Base-by-base conservation (phyloP, 495 filamentous ascomycete genomes). In the Daldinia decipiens region DNA sequence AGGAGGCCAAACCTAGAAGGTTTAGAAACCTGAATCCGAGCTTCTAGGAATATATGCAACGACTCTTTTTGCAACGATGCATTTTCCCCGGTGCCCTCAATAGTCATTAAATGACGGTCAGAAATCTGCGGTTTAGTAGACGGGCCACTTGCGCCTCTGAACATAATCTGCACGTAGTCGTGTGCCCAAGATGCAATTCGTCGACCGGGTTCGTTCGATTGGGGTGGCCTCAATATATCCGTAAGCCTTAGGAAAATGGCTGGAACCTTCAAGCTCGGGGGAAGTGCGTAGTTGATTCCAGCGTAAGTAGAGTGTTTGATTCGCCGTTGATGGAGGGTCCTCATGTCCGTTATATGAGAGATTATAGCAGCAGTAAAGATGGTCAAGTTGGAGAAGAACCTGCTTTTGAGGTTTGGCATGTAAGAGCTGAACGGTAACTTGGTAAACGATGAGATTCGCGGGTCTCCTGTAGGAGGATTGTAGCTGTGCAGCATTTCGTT, bases 121-220 rank as follows among this genome's bases (percentile, higher is more conserved):
- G 59, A 62, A 67, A 40, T 67, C 19, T 8, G 62, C 17, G n/a
- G 69, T 27, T 50, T 65, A 0, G 26, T 45, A 39, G 57, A 52
- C 15, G 60, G 56, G 53, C 56, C 62, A 54, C 79, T 74, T 32
- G 86, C 71, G 19, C 84, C 84, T 60, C 83, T 83, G 55, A 86
- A 87, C 7, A 77, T 79, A 43, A 91, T 72, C 36, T 81, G 81
- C 24, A 91, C 79, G 11, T 82, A 81, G 45, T 89, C 84, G 40
- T 81, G 80, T 1, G 85, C 87, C 87, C 87, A 89, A 21, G 73
- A 70, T 31, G 51, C 68, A 21, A 64, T 26, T 39, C 40, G 67
- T 9, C 72, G 71, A 6, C 59, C 39, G 36, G 69, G 36, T 24
- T 68, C 43, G 38, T 58, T 62, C 32, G 68, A 60, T 38, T 73